These are phyloP conservation scores for Microsporum canis DNA, from an alignment of 2,329 filamentous ascomycete species.

Conservation along the genomic window DNA sequence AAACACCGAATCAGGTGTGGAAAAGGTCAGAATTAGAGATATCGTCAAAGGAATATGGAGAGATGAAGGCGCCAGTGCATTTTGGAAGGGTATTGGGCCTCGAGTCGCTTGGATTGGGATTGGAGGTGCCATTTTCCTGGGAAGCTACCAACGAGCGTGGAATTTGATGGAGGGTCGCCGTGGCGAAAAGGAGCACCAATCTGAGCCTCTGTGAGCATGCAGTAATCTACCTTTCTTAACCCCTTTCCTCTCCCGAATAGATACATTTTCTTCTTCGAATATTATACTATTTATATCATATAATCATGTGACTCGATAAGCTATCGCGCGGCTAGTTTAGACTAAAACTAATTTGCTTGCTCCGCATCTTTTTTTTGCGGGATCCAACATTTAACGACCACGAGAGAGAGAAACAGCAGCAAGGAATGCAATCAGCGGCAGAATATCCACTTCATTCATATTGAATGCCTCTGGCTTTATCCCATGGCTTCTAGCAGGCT, in stretches of 20 bases:
- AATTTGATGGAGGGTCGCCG: slow-evolving; percentile 52
- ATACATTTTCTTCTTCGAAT: neutral
- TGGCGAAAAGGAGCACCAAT: slow-evolving; percentile 12
- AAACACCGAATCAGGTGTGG: slow-evolving; percentile 38
- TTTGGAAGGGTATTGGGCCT: slow-evolving; percentile 53
- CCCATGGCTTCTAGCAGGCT: neutral
- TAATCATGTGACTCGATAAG: neutral
- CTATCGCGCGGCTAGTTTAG: neutral
- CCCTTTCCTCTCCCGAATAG: neutral
- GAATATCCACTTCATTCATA: neutral
- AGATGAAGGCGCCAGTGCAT: slow-evolving; percentile 35
- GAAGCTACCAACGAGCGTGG: slow-evolving; percentile 80
- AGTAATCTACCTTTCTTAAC: neutral
- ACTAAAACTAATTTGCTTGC: neutral
- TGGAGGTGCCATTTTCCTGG: slow-evolving; percentile 87
- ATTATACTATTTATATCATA: neutral
- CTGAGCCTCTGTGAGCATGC: neutral
- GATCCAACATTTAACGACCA: neutral
- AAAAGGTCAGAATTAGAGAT: slow-evolving; percentile 25
- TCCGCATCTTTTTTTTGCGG: neutral
- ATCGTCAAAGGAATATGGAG: slow-evolving; percentile 54
- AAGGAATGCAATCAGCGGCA: neutral
- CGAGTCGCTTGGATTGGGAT: slow-evolving; percentile 89
- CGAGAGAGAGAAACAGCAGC: neutral
- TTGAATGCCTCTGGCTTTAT: neutral